Base-by-base conservation (phyloP, 495 filamentous ascomycete genomes). In the Filosporella fistucella region DNA sequence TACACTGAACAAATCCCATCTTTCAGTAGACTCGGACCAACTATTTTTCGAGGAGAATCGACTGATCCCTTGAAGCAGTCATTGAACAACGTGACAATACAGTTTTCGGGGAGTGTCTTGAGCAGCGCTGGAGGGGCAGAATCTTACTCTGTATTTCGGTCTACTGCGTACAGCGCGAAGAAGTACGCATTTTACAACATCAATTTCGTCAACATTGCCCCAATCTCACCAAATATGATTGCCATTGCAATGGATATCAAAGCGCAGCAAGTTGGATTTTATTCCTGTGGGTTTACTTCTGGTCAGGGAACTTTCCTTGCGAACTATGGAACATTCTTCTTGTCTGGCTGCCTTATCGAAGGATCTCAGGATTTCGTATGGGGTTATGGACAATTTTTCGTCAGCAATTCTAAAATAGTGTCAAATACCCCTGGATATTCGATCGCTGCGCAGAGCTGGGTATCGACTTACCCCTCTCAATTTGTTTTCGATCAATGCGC, bases 401-500 rank as follows among this genome's bases (percentile, higher is more conserved):
- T 65, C 45, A 47, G 61, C 22, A 57, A 58, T 26, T 58, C 55
- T 1, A 62, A 56, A 2, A 58, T 65, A 0, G 45, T 48, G 0
- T 57, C 62, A 8, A 63, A 63, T 39, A 49, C 37, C 5, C 45
- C 53, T 32, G 52, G 45, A 32, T 54, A 51, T n/a, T 40, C 28
- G 14, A 57, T 65, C 51, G 56, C 60, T 2, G 60, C 60, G 6
- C 45, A 55, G 42, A 63, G 58, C 25, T 52, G 58, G 13, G 49
- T 51, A 3, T 54, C 58, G 3, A 57, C 53, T 34, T 55, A 42
- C 30, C 46, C 42, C 0, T 20, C 45, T 10, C 60, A 54, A 8
- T 58, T 63, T 24, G 60, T 65, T 0, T 63, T 65, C 30, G 60
- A 65, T 39, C 52, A 61, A 18, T 65, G 58, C 45, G 47, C 52